A percentile compares a stretch with the other conserved stretches of the same genome.
Conservation (phyloP, 2,329 filamentous ascomycete species). For the Microdochium trichocladiopsis region DNA sequence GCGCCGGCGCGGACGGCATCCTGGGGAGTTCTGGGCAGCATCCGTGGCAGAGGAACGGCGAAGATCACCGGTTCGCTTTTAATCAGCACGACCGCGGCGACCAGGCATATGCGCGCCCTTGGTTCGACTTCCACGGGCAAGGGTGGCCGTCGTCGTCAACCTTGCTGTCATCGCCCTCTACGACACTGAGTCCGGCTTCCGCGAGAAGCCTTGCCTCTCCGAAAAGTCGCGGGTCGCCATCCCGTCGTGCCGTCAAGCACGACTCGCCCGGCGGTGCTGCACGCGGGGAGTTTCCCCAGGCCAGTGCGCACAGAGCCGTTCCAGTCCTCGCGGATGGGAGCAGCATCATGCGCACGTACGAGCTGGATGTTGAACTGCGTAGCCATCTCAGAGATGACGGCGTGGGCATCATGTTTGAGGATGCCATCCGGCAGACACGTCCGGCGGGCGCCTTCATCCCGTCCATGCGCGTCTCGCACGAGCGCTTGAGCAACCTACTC, state of each 20-base stretch:
- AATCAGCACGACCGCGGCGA: conserved; percentile 7
- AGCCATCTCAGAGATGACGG: conserved; percentile 14
- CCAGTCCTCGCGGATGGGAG: conserved; percentile 8
- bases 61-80: conserved; percentile 6
- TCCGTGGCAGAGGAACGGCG: conserved; percentile 13
- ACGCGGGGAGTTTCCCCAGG: no score
- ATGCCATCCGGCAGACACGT: conserved; percentile 14
- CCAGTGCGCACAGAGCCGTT: not conserved
- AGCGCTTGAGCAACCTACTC: conserved; percentile 55
- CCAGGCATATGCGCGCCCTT: not conserved
- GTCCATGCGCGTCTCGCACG: conserved; percentile 14
- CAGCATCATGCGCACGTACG: conserved; percentile 39
- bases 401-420: conserved; percentile 23
- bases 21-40: conserved; percentile 15
- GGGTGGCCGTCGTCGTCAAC: not conserved
- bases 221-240: not conserved
- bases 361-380: conserved; percentile 40
- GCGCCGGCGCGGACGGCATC: conserved; percentile 9
- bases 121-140: not conserved
- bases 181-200: no score
- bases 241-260: not conserved
- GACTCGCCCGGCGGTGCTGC: not conserved
- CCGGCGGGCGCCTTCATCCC: conserved; percentile 21
- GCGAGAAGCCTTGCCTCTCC: not conserved
- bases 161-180: no score